phyloP scores from a whole-genome alignment of 306 rosid genomes.

The Acacia crassicarpa region DNA sequence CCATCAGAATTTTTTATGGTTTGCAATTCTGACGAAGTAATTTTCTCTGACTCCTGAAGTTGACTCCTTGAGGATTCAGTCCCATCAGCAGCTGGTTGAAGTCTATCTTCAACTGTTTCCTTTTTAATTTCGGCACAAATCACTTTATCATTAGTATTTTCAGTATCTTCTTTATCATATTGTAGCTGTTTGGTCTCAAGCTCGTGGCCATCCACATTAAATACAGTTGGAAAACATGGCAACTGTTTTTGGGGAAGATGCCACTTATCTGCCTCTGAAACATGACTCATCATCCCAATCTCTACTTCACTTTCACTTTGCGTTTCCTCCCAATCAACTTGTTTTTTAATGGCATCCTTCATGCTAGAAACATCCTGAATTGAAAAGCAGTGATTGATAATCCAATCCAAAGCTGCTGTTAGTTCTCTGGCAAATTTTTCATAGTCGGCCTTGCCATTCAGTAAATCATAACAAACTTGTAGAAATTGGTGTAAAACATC shows the following conservation, averaged over 20 bases:
- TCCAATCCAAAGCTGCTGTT: constrained; percentile 64
- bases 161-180: constrained; percentile 38
- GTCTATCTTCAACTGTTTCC: constrained; percentile 48
- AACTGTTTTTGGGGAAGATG: constrained; percentile 30
- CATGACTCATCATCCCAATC: constrained; percentile 39
- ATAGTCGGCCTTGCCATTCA: constrained; percentile 51
- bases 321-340: constrained; percentile 63
- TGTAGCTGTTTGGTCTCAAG: constrained; percentile 39
- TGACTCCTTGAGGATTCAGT: constrained; percentile 37
- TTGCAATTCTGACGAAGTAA: constrained; percentile 48
- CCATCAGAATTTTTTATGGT: constrained; percentile 46
- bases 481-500: constrained; percentile 47
- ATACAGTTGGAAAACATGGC: not conserved
- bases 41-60: constrained; percentile 62
- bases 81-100: constrained; percentile 42
- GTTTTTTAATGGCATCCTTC: constrained; percentile 62
- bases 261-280: constrained; percentile 35
- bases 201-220: constrained; percentile 38
- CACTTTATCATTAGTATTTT: constrained; percentile 38
- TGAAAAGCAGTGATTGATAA: constrained; percentile 66
- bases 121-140: constrained; percentile 40
- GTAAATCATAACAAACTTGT: constrained; percentile 48
- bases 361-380: constrained; percentile 71
- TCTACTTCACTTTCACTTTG: constrained; percentile 65
- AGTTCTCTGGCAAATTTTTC: constrained; percentile 41